Conservation (phyloP, 2,329 filamentous ascomycete species). For the Penicillium crustosum region DNA sequence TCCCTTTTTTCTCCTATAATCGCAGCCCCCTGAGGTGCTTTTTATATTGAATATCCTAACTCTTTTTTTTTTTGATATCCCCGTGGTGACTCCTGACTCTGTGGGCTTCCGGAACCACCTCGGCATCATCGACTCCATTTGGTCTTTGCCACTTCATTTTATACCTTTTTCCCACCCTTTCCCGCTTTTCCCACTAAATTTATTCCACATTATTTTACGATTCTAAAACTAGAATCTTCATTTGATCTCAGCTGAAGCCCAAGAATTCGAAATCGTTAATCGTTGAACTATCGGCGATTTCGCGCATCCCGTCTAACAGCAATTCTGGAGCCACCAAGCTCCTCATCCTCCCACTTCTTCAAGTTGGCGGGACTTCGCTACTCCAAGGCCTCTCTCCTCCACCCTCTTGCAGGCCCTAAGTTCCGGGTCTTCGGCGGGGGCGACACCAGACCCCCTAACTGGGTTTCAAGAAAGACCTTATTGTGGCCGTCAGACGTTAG, state of each 20-base stretch:
- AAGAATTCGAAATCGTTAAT: background rate
- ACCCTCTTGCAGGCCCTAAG: constrained; percentile 88
- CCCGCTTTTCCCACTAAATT: background rate
- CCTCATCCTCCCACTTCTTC: constrained; percentile 58
- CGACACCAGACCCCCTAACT: constrained; percentile 97
- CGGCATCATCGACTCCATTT: constrained; percentile 1
- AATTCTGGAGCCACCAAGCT: constrained; percentile 45
- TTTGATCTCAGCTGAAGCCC: background rate
- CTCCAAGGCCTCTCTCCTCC: constrained; percentile 70
- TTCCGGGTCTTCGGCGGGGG: constrained; percentile 95
- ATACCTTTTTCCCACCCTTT: background rate
- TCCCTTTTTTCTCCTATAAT: background rate
- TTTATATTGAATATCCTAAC: background rate
- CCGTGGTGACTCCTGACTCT: background rate
- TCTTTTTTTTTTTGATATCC: background rate
- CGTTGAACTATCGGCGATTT: constrained; percentile 20
- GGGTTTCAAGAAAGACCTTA: constrained; percentile 40
- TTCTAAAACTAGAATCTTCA: no score
- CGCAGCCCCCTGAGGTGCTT: background rate
- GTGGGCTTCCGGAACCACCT: constrained; percentile 2
- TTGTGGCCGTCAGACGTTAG: constrained; percentile 39
- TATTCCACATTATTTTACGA: background rate
- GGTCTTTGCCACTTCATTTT: constrained; percentile 4
- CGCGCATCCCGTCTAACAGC: constrained; percentile 19
- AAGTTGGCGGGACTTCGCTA: constrained; percentile 89